Conservation (phyloP, 768 basidiomycete genomes). For the Chiua virens region DNA sequence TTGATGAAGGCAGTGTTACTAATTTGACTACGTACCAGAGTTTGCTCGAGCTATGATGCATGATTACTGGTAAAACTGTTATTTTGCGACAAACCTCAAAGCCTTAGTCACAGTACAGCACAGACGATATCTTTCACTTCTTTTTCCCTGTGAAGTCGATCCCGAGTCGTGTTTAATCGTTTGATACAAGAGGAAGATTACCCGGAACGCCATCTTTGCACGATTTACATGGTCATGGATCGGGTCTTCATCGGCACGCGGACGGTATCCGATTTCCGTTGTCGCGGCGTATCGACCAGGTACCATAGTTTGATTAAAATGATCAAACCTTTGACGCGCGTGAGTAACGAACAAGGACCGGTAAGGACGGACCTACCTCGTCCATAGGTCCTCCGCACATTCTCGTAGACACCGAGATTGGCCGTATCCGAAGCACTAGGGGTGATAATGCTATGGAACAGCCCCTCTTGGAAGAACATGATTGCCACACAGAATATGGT, state of each 20-base stretch:
- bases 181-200: background rate
- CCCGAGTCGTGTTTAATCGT: background rate
- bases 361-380: conserved; percentile 2
- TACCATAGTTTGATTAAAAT: conserved; percentile 19
- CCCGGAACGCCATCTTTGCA: background rate
- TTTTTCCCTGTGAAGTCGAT: too few relatives aligned
- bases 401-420: conserved; percentile 20
- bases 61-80: too few relatives aligned
- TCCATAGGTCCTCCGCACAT: conserved; percentile 12
- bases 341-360: background rate
- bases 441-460: conserved; percentile 21
- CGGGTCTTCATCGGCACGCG: conserved; percentile 6
- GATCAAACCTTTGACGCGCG: conserved; percentile 6
- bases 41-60: too few relatives aligned
- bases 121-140: too few relatives aligned
- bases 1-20: too few relatives aligned
- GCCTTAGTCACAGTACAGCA: too few relatives aligned
- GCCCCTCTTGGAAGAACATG: conserved; percentile 14
- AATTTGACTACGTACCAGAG: too few relatives aligned
- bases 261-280: background rate
- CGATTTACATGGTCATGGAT: conserved; percentile 18
- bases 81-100: too few relatives aligned
- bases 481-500: conserved; percentile 18
- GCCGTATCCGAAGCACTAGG: conserved; percentile 4
- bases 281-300: conserved; percentile 3